Evolutionary conservation across 2,329 filamentous ascomycete genomes (phyloP), one percentile per base, ranked within the genome.

Genomic region (Talaromyces sp.): DNA sequence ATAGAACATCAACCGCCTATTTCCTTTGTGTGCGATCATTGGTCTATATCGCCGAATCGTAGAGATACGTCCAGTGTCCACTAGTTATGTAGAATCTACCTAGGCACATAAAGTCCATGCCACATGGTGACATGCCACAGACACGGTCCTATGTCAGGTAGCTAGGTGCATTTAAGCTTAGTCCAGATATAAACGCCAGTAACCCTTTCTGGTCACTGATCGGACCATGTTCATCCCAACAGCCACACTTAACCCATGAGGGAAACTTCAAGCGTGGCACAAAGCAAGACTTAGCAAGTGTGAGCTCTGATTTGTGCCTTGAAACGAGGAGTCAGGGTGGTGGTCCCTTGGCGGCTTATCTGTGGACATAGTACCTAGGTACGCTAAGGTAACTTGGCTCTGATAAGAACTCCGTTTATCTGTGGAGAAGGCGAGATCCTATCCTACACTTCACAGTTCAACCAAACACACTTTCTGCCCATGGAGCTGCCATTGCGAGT

Each of bases 1-100:
- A 76, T 78, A 78, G 73, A 53, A 77, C 68, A 49, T 56, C 61
- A 68, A 69, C 38, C 29, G 31, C 22, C 54, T 63, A 54, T 67
- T 67, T 67, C 65, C 11, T 67, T 61, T 63, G 61, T 63, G 19
- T 56, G 53, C 19, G 17, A 49, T 56, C 53, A 38, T 49, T 53
- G 38, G 31, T 22, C 45, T 13, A 17, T 56, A 22, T 22, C 53
- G 8, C 53, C 53, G 53, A 56, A 47, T 2, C n/a, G 17, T 54
- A 31, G 22, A 54, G 29, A 54, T 54, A 54, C 27, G 3, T 29
- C 22, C 45, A 8, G 22, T 49, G 22, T 5, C n/a, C n/a, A n/a
- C n/a, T n/a, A n/a, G n/a, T n/a, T n/a, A n/a, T n/a, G 15, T 17
- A 29, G 11, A 17, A n/a, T 17, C 15, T 51, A 51, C 47, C 22